A percentile compares a stretch with the other conserved stretches of the same genome.
phyloP scores from a whole-genome alignment of 306 rosid species.

The Hippophae tibetana region DNA sequence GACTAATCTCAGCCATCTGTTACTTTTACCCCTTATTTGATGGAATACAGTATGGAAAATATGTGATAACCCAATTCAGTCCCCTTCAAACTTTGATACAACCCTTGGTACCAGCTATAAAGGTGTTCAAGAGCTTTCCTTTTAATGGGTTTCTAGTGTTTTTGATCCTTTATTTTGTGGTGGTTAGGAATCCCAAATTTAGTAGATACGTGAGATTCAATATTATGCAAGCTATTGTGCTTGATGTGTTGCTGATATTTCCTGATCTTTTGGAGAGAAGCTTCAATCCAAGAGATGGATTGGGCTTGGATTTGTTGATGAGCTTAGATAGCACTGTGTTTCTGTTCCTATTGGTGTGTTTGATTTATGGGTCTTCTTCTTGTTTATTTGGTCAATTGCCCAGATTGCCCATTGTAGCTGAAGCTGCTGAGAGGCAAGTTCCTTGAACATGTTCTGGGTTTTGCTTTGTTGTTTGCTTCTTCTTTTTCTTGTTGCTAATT shows the following conservation, averaged over 20 bases:
- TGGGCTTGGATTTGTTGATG: slow-evolving; percentile 84
- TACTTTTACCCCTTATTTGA: slow-evolving; percentile 93
- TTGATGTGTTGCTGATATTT: slow-evolving; percentile 79
- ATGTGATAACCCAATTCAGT: slow-evolving; percentile 61
- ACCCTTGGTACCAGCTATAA: slow-evolving; percentile 75
- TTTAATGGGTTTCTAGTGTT: slow-evolving; percentile 71
- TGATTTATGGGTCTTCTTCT: slow-evolving; percentile 82
- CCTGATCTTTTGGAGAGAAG: slow-evolving; percentile 84
- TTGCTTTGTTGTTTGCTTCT: neutral
- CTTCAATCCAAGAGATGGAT: slow-evolving; percentile 68
- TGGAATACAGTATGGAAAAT: slow-evolving; percentile 79
- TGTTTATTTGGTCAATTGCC: slow-evolving; percentile 83
- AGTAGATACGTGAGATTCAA: slow-evolving; percentile 91
- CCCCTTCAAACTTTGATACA: slow-evolving; percentile 61
- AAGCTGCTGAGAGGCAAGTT: slow-evolving; percentile 95
- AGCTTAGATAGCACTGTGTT: slow-evolving; percentile 92
- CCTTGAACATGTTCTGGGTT: slow-evolving; percentile 28
- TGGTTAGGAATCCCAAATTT: slow-evolving; percentile 80
- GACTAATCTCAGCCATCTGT: slow-evolving; percentile 73
- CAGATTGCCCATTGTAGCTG: slow-evolving; percentile 92
- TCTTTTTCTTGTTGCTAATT: neutral
- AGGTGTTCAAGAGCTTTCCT: slow-evolving; percentile 84
- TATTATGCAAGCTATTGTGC: slow-evolving; percentile 92
- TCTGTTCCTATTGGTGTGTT: slow-evolving; percentile 59
- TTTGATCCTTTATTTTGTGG: slow-evolving; percentile 80